Evolutionary conservation across 1,139 yeast species (phyloP).

Genomic region (Saccharomycopsis hybrid): DNA sequence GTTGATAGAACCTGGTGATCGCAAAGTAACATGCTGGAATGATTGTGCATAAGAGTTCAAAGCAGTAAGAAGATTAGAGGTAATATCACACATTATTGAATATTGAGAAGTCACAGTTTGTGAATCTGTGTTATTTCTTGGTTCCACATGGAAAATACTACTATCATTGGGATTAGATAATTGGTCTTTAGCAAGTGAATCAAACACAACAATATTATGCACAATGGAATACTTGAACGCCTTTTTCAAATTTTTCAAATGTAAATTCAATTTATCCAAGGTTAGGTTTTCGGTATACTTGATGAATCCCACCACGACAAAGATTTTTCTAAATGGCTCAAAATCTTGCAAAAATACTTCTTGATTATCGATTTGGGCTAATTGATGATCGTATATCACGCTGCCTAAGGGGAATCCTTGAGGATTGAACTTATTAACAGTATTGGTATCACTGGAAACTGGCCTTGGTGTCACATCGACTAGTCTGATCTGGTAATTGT

Average conservation of each 20-base stretch:
- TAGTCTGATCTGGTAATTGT: constrained; percentile 59
- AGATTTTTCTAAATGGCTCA: constrained; percentile 79
- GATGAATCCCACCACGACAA: constrained; percentile 60
- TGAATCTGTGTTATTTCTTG: constrained; percentile 20
- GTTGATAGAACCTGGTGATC: constrained; percentile 66
- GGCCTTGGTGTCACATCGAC: constrained; percentile 67
- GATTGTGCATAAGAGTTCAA: constrained; percentile 67
- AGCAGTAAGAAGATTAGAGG: constrained; percentile 54
- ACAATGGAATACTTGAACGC: constrained; percentile 55
- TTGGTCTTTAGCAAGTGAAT: constrained; percentile 22
- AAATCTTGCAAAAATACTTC: constrained; percentile 70
- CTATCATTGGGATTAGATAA: constrained; percentile 1
- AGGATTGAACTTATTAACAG: constrained; percentile 54
- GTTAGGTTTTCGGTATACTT: constrained; percentile 33
- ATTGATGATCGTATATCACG: constrained; percentile 49
- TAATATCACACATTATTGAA: constrained; percentile 66
- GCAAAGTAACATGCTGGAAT: constrained; percentile 59
- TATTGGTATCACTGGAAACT: constrained; percentile 22
- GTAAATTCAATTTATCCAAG: constrained; percentile 28
- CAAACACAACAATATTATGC: constrained; percentile 57
- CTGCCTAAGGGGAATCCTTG: constrained; percentile 79
- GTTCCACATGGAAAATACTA: constrained; percentile 18
- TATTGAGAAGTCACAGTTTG: constrained; percentile 39
- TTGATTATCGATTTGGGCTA: constrained; percentile 48
- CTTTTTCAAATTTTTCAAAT: constrained; percentile 34